Evolutionary conservation across 805 yeast genomes (phyloP).

Genomic region (Candida bentonensis): DNA sequence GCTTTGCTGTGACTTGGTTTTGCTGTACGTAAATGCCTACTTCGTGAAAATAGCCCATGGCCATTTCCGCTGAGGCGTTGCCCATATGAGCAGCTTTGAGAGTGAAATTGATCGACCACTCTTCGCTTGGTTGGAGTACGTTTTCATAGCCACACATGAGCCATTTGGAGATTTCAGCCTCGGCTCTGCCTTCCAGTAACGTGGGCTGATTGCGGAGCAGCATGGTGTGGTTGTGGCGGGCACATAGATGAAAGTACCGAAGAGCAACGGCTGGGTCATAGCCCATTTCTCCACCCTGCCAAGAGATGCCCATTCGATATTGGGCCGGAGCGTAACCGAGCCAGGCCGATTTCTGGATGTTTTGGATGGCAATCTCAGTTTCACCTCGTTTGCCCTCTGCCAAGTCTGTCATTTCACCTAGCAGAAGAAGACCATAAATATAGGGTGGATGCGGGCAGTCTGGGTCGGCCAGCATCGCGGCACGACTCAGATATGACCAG

Average conservation of each 20-base stretch:
- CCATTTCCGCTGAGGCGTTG: slow-evolving; percentile 49
- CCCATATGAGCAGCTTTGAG: slow-evolving; percentile 47
- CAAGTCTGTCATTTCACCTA: slow-evolving; percentile 19
- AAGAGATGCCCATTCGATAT: slow-evolving; percentile 23
- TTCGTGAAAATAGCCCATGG: slow-evolving; percentile 54
- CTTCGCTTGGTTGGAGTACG: slow-evolving; percentile 38
- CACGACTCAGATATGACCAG: slow-evolving; percentile 14
- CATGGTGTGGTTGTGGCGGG: slow-evolving; percentile 21
- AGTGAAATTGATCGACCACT: slow-evolving; percentile 58
- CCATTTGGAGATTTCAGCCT: slow-evolving; percentile 37
- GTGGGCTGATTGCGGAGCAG: slow-evolving; percentile 8
- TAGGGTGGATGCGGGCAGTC: slow-evolving; percentile 27
- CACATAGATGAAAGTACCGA: slow-evolving; percentile 21
- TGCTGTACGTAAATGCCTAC: slow-evolving; percentile 45
- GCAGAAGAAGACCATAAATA: slow-evolving; percentile 22
- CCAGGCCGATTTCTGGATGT: slow-evolving; percentile 22
- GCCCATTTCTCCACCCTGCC: slow-evolving; percentile 21
- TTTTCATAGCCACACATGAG: slow-evolving; percentile 54
- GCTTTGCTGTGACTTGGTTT: slow-evolving; percentile 30
- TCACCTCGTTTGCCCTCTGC: slow-evolving; percentile 4
- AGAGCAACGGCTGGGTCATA: slow-evolving; percentile 20
- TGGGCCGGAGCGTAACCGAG: slow-evolving; percentile 25
- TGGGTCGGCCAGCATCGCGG: slow-evolving; percentile 19
- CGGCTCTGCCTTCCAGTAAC: slow-evolving; percentile 20
- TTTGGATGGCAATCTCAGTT: slow-evolving; percentile 14